Base-by-base conservation (phyloP, 805 yeast genomes). In the Candida mattraensis region DNA sequence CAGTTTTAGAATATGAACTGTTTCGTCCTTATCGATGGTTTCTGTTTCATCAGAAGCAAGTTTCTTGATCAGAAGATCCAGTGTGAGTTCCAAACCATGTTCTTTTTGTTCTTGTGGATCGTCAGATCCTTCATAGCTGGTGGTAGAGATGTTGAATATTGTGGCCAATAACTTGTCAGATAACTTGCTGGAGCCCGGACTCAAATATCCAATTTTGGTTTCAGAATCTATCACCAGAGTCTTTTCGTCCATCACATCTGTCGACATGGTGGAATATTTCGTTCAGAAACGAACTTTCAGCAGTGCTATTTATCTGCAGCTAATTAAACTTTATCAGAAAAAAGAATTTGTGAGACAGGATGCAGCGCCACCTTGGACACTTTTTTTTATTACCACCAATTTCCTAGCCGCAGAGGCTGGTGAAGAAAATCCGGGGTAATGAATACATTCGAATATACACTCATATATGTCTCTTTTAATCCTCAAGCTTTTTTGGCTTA, bases 31-130 rank as follows among this genome's bases (percentile, higher is more conserved):
- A 21, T 30, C 28, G 15, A 31, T 24, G 6, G 24, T 24, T 18
- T 39, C 40, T 2, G 30, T 13, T 3, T 6, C 9, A 10, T 18
- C 14, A 13, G 22, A 17, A 4, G 37, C 24, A 20, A 45, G 24
- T 19, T 36, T 47, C 15, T 18, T 9, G 12, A 47, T 45, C 15
- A 47, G 31, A 22, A 30, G 28, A 15, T 27, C 39, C 24, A 47
- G 22, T 21, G 30, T 46, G 38, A 12, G 36, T 42, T 40, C 61
- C 42, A 48, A 56, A 50, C 25, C 66, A 56, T 38, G 56, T 41
- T 10, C 51, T 39, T 5, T 58, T 27, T 28, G 29, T 10, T 16
- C 18, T 19, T 39, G 28, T 7, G 14, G 14, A 5, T 35, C 30
- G 12, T 7, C 22, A 8, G 28, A 14, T 13, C 10, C 16, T 13